Evolutionary conservation across 257 asterid species (phyloP).

Genomic region (Buddleja alternifolia): DNA sequence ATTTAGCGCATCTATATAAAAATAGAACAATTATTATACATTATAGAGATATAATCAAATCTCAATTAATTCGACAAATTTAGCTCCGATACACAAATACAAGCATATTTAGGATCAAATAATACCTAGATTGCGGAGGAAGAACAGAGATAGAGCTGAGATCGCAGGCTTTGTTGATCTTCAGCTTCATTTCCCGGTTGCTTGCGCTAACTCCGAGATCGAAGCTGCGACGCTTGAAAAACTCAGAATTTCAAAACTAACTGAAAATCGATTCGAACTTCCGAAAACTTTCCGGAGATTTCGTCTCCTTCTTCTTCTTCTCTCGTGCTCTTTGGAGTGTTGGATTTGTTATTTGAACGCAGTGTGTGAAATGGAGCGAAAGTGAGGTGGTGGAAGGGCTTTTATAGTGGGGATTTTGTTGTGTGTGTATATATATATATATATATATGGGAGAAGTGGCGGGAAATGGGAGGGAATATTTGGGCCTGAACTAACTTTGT

Average conservation of each 20-base stretch:
- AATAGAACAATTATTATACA: neutral
- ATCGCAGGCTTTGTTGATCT: slow-evolving; percentile 87
- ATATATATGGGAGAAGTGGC: slow-evolving; percentile 3
- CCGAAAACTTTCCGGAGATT: neutral
- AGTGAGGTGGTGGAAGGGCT: slow-evolving; percentile 4
- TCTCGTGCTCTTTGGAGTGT: neutral
- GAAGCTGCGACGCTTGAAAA: slow-evolving; percentile 7
- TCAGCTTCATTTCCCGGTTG: slow-evolving; percentile 66
- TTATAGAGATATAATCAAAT: neutral
- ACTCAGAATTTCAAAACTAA: neutral
- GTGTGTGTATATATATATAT: no score
- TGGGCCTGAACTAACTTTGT: neutral
- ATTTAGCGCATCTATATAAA: slow-evolving; percentile 10
- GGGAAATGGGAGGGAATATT: slow-evolving; percentile 3
- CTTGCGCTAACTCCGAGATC: neutral
- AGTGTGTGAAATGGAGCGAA: slow-evolving; percentile 31
- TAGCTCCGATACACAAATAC: slow-evolving; percentile 5
- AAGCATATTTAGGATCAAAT: slow-evolving; percentile 13
- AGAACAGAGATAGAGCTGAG: slow-evolving; percentile 92
- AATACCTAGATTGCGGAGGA: slow-evolving; percentile 88
- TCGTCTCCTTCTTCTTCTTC: neutral
- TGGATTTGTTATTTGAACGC: neutral
- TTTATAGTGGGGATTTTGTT: slow-evolving; percentile 17
- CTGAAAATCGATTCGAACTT: neutral
- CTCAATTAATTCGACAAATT: neutral